phyloP scores from a whole-genome alignment of 108 stramenopile genomes.

The Seminavis robusta region DNA sequence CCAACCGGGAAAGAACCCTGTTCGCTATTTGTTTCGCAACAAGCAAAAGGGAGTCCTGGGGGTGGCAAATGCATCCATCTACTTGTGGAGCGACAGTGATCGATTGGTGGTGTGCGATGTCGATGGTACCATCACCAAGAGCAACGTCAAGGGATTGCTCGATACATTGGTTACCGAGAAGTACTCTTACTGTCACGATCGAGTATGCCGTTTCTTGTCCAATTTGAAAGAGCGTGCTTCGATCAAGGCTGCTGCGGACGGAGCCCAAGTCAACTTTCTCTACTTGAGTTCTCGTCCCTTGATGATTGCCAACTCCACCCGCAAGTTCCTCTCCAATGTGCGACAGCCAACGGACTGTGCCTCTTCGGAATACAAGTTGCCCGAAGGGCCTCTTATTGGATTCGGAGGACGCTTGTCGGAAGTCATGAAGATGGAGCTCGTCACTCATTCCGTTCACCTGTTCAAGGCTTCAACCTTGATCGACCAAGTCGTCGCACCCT shows the following conservation, averaged over 20 bases:
- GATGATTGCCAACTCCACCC: slow-evolving; percentile 46
- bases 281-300: slow-evolving; percentile 79
- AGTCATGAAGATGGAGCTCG: slow-evolving; percentile 67
- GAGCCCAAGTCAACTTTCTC: slow-evolving; percentile 45
- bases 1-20: slow-evolving; percentile 11
- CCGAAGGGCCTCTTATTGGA: slow-evolving; percentile 71
- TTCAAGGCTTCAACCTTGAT: slow-evolving; percentile 72
- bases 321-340: slow-evolving; percentile 47
- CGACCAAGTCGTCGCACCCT: slow-evolving; percentile 66
- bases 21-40: slow-evolving; percentile 19
- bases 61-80: slow-evolving; percentile 49
- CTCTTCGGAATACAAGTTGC: slow-evolving; percentile 26
- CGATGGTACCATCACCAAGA: slow-evolving; percentile 84
- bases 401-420: slow-evolving; percentile 55
- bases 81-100: slow-evolving; percentile 59
- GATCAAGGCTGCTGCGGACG: neutral
- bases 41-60: slow-evolving; percentile 26
- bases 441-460: slow-evolving; percentile 47
- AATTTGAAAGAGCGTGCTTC: slow-evolving; percentile 19
- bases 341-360: slow-evolving; percentile 15
- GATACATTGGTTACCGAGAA: slow-evolving; percentile 63
- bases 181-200: slow-evolving; percentile 56
- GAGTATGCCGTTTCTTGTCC: slow-evolving; percentile 63
- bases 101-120: slow-evolving; percentile 64
- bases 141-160: slow-evolving; percentile 62